These are phyloP conservation scores for Phytophthora kernoviae DNA, from an alignment of 352 stramenopile genomes.

Conservation along the genomic window DNA sequence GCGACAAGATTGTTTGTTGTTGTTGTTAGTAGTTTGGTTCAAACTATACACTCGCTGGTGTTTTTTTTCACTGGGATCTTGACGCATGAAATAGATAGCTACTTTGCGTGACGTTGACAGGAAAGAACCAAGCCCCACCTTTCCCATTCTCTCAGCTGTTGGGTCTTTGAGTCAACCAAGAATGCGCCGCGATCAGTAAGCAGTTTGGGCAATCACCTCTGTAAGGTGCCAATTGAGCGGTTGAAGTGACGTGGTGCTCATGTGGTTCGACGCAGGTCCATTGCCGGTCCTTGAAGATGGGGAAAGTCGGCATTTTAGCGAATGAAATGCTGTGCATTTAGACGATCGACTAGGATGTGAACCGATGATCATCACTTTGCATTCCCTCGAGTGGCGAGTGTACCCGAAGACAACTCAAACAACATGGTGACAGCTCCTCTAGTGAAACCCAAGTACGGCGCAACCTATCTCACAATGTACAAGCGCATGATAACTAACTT, in stretches of 20 bases:
- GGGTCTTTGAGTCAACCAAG: conserved; percentile 5
- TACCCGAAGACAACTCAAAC: not conserved
- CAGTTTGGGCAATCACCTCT: conserved; percentile 6
- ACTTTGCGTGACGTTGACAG: too few species aligned
- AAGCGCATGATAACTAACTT: not conserved
- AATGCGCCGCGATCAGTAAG: conserved; percentile 19
- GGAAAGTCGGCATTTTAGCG: conserved; percentile 10
- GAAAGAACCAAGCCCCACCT: too few species aligned
- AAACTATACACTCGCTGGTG: too few species aligned
- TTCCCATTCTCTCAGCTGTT: too few species aligned
- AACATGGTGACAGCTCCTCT: not conserved
- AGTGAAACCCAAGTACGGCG: conserved; percentile 34
- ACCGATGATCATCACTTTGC: not conserved
- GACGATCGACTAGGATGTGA: not conserved
- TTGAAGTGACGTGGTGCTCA: conserved; percentile 10
- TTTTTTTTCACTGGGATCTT: too few species aligned
- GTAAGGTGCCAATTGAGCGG: not conserved
- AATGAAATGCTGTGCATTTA: conserved; percentile 19
- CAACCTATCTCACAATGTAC: not conserved
- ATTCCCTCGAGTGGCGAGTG: not conserved
- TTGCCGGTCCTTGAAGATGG: conserved; percentile 7
- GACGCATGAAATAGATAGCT: too few species aligned
- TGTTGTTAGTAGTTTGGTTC: not conserved
- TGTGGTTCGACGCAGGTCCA: not conserved
- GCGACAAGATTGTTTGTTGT: conserved; percentile 4